Conservation (phyloP, 495 filamentous ascomycete genomes). For the Penicillium taxi region DNA sequence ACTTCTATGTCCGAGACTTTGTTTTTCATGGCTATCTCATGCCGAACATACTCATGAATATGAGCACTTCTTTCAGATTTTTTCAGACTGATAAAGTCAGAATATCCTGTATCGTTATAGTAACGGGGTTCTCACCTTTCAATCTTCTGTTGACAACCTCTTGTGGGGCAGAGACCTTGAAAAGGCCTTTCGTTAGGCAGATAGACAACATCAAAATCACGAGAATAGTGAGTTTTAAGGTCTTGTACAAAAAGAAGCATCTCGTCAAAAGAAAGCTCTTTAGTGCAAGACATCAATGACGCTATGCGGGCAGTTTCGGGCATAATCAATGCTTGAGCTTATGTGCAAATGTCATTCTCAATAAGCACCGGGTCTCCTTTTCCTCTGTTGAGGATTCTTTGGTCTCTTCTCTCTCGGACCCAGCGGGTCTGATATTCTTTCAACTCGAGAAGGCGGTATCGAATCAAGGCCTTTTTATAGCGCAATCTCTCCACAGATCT, state of each 20-base stretch:
- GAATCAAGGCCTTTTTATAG: conserved; percentile 10
- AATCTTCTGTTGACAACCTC: conserved; percentile 8
- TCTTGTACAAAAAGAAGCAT: too few relatives aligned
- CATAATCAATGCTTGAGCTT: too few relatives aligned
- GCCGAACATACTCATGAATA: conserved; percentile 12
- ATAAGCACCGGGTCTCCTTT: conserved; percentile 10
- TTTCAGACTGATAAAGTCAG: conserved; percentile 10
- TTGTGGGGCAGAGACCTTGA: conserved; percentile 10
- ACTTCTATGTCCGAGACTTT: conserved; percentile 8
- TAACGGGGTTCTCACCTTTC: conserved; percentile 3
- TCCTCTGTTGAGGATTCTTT: conserved; percentile 12
- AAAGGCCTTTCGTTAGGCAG: conserved; percentile 7
- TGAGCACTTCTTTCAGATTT: conserved; percentile 14
- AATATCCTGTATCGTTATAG: conserved; percentile 9
- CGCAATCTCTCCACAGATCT: conserved; percentile 9
- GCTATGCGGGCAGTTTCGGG: too few relatives aligned
- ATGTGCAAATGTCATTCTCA: conserved; percentile 11
- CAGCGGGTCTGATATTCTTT: conserved; percentile 12
- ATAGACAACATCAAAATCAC: neutral
- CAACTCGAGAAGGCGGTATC: conserved; percentile 8
- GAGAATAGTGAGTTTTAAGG: too few relatives aligned
- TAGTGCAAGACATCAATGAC: too few relatives aligned
- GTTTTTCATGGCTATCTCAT: conserved; percentile 5
- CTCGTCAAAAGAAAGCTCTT: too few relatives aligned
- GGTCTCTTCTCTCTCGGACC: conserved; percentile 12